Evolutionary conservation across 2,329 filamentous ascomycete genomes (phyloP).

Genomic region (Aureobasidium sp.): DNA sequence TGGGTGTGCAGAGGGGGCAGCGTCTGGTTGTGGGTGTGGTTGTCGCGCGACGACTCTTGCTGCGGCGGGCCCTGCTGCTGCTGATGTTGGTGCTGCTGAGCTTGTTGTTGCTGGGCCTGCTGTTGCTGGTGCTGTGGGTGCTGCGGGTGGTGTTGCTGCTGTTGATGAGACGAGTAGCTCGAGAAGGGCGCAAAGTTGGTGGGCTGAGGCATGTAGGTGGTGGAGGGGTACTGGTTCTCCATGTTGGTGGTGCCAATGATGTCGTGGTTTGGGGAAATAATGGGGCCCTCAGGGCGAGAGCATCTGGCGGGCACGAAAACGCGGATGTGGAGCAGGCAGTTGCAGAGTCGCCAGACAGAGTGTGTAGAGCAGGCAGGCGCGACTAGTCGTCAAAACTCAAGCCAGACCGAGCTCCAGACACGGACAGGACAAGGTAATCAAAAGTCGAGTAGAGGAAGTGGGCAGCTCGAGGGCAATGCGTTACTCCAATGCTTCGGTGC

Average conservation of each 20-base stretch:
- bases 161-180: constrained; percentile 9
- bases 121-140: constrained; percentile 18
- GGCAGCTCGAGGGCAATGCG: constrained; percentile 16
- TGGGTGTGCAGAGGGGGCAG: constrained; percentile 29
- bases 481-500: constrained; percentile 1
- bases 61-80: constrained; percentile 18
- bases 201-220: constrained; percentile 21
- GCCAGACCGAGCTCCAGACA: constrained; percentile 9
- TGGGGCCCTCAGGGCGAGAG: constrained; percentile 13
- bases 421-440: constrained; percentile 7
- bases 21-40: constrained; percentile 19
- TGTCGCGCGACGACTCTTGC: constrained; percentile 18
- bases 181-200: constrained; percentile 13
- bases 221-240: constrained; percentile 22
- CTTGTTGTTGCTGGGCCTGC: constrained; percentile 19
- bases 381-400: constrained; percentile 3
- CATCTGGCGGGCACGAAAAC: constrained; percentile 8
- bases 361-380: constrained; percentile 7
- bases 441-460: constrained; percentile 8
- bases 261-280: constrained; percentile 15
- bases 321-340: constrained; percentile 10
- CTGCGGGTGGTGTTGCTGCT: constrained; percentile 15
- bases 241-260: constrained; percentile 17
- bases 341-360: constrained; percentile 13
- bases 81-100: constrained; percentile 18